phyloP scores from a whole-genome alignment of 495 filamentous ascomycete species.

The Penicillium longicatenatum region DNA sequence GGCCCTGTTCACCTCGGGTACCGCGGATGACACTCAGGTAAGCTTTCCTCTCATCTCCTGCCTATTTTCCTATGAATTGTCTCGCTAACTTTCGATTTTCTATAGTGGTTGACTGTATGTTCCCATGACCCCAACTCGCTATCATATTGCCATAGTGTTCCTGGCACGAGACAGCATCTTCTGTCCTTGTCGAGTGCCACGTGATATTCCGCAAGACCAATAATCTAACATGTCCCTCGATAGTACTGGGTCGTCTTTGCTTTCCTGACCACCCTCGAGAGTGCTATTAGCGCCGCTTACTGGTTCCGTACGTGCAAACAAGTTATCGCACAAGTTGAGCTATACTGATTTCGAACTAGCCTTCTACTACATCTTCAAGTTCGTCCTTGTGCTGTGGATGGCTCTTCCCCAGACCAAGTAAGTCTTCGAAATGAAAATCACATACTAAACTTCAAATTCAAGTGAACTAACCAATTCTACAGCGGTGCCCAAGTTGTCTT shows the following conservation, averaged over 20 bases:
- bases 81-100: conserved; percentile 17
- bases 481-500: conserved; percentile 97
- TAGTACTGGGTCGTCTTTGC: conserved; percentile 98
- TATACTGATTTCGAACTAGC: conserved; percentile 43
- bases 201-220: conserved; percentile 21
- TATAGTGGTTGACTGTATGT: conserved; percentile 69
- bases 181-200: conserved; percentile 22
- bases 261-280: conserved; percentile 92
- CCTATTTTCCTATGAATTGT: conserved; percentile 1
- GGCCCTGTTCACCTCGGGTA: conserved; percentile 80
- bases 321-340: not conserved
- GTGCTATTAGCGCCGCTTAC: conserved; percentile 89
- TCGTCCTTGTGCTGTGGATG: conserved; percentile 94
- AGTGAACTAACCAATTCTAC: conserved; percentile 26
- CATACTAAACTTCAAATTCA: not conserved
- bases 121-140: conserved; percentile 23
- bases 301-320: conserved; percentile 77
- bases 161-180: conserved; percentile 16
- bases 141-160: conserved; percentile 8
- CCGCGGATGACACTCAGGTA: conserved; percentile 89
- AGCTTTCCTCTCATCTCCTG: conserved; percentile 28
- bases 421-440: conserved; percentile 27
- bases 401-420: conserved; percentile 92
- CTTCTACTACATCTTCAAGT: conserved; percentile 99
- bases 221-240: conserved; percentile 21